A percentile compares a stretch with the other conserved stretches of the same genome.
Conservation (phyloP, 2,329 filamentous ascomycete species). For the Ceratocystis huliohia region DNA sequence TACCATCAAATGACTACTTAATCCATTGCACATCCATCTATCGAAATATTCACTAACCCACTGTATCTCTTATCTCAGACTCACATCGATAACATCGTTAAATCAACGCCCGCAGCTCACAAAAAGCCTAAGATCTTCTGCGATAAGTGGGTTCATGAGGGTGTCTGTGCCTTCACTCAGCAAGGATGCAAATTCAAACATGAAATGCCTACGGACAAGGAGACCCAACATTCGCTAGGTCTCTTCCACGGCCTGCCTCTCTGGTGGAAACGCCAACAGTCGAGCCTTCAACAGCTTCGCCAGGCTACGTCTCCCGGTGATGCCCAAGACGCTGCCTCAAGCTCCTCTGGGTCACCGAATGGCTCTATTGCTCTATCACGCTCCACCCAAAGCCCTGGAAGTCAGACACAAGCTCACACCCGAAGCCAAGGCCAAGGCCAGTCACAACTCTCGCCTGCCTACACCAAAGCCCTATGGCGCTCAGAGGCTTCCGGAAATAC, state of each 20-base stretch:
- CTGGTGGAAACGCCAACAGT: slow-evolving; percentile 40
- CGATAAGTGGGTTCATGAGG: slow-evolving; percentile 79
- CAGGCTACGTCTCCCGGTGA: neutral
- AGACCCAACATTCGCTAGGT: slow-evolving; percentile 56
- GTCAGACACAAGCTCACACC: neutral
- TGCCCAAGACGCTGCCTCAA: neutral
- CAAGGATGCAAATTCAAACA: slow-evolving; percentile 84
- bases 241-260: slow-evolving; percentile 51
- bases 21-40: neutral
- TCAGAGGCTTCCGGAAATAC: slow-evolving; percentile 7
- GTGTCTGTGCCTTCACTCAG: slow-evolving; percentile 72
- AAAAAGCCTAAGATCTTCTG: slow-evolving; percentile 60
- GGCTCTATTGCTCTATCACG: neutral
- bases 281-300: slow-evolving; percentile 12
- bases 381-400: neutral
- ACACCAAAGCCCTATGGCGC: slow-evolving; percentile 3
- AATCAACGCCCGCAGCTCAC: neutral
- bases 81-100: neutral
- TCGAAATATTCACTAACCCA: neutral
- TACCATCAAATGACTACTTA: neutral
- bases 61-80: slow-evolving; percentile 3
- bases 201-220: slow-evolving; percentile 64
- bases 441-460: slow-evolving; percentile 11
- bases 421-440: neutral
- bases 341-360: neutral